A percentile compares a stretch with the other conserved stretches of the same genome.
These are phyloP conservation scores for Prunus davidiana DNA, from an alignment of 306 rosid genomes.

Conservation along the genomic window DNA sequence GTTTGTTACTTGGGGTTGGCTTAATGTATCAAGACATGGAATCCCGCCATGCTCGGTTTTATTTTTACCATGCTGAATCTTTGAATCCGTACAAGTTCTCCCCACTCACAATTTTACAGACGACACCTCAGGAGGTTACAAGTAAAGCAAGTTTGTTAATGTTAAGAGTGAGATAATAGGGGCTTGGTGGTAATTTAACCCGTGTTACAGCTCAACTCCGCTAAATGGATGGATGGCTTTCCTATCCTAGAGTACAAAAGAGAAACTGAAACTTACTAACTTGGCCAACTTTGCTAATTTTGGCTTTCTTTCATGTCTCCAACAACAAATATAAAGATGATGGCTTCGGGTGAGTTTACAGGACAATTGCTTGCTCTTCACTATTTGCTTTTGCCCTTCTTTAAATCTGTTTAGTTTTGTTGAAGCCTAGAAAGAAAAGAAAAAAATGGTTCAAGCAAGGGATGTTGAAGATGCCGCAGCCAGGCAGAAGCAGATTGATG, in stretches of 20 bases:
- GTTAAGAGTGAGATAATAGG: neutral
- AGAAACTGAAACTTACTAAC: neutral
- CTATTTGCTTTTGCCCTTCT: neutral
- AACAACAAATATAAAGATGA: neutral
- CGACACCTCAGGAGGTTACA: neutral
- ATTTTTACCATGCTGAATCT: neutral
- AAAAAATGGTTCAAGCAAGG: neutral
- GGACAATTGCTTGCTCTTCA: neutral
- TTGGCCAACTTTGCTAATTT: neutral
- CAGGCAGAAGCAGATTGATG: constrained; percentile 34
- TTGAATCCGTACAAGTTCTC: neutral
- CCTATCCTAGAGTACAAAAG: neutral
- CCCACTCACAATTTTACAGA: neutral
- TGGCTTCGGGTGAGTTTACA: neutral
- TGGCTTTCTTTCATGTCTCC: neutral
- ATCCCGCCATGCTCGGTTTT: neutral
- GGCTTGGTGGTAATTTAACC: neutral
- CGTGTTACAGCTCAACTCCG: neutral
- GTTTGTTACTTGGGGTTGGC: too few relatives aligned
- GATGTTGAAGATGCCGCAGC: neutral
- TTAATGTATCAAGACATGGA: neutral
- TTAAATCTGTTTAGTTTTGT: neutral
- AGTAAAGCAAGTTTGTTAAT: neutral
- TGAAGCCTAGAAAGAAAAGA: neutral
- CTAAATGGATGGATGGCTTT: neutral